phyloP scores from a whole-genome alignment of 2,329 filamentous ascomycete genomes.

The Beauveria varroae region DNA sequence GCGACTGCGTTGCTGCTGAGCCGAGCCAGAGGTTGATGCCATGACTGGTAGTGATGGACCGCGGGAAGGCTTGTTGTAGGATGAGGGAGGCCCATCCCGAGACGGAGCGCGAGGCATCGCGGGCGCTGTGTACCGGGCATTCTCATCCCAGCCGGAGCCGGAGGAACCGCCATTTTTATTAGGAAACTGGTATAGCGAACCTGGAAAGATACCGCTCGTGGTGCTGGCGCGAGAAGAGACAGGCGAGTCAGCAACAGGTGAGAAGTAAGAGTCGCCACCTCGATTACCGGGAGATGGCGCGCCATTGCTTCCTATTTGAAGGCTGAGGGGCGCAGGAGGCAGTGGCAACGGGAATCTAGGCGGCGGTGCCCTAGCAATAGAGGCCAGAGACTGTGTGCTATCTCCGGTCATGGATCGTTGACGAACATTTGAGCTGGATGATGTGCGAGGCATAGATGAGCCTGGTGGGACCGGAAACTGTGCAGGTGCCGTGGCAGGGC shows the following conservation, averaged over 20 bases:
- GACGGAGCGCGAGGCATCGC: conserved; percentile 77
- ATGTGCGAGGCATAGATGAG: conserved; percentile 29
- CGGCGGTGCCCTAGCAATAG: conserved; percentile 53
- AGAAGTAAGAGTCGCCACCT: conserved; percentile 84
- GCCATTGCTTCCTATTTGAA: conserved; percentile 51
- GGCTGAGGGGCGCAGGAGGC: conserved; percentile 51
- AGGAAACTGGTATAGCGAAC: conserved; percentile 58
- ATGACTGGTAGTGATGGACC: conserved; percentile 75
- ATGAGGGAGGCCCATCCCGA: conserved; percentile 62
- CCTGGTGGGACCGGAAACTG: conserved; percentile 26
- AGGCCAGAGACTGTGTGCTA: conserved; percentile 51
- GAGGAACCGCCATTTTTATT: conserved; percentile 56
- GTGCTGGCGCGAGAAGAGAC: conserved; percentile 68
- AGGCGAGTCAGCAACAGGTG: conserved; percentile 73
- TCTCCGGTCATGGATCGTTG: conserved; percentile 71
- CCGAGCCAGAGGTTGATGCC: conserved; percentile 46
- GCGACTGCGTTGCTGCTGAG: conserved; percentile 66
- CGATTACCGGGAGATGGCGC: conserved; percentile 54
- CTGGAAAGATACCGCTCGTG: conserved; percentile 62
- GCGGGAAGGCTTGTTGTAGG: conserved; percentile 61
- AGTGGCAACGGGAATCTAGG: conserved; percentile 64
- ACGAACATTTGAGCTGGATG: conserved; percentile 67
- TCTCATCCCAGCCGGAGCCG: conserved; percentile 63
- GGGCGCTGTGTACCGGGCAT: conserved; percentile 80
- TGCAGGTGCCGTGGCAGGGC: conserved; percentile 27